Conservation (phyloP, 2,329 filamentous ascomycete species). For the Verticillium albo-atrum region DNA sequence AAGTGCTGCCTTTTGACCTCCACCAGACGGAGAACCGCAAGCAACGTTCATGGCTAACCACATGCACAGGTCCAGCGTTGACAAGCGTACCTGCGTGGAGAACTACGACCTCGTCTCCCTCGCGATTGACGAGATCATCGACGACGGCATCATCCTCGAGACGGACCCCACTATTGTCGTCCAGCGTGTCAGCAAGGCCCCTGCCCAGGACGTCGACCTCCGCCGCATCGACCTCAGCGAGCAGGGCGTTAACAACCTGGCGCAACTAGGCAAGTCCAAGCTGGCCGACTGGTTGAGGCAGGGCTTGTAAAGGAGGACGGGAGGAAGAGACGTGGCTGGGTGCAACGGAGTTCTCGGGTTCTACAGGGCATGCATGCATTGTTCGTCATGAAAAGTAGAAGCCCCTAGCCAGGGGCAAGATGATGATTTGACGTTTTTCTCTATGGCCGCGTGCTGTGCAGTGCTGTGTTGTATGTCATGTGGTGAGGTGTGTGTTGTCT, state of each 20-base stretch:
- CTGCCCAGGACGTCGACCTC: slow-evolving; percentile 84
- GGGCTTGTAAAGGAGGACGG: slow-evolving; percentile 51
- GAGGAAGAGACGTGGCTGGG: not conserved
- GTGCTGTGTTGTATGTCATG: slow-evolving; percentile 14
- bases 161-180: slow-evolving; percentile 94
- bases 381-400: slow-evolving; percentile 11
- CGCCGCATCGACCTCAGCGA: slow-evolving; percentile 94
- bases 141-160: slow-evolving; percentile 95
- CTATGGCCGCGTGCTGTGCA: slow-evolving; percentile 3
- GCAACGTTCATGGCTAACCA: not conserved
- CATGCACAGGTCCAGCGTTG: slow-evolving; percentile 75
- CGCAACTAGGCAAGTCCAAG: slow-evolving; percentile 90
- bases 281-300: slow-evolving; percentile 87
- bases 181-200: slow-evolving; percentile 86
- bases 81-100: slow-evolving; percentile 96
- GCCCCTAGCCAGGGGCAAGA: slow-evolving; percentile 8
- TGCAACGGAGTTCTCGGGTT: slow-evolving; percentile 12
- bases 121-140: slow-evolving; percentile 90
- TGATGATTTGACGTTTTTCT: slow-evolving; percentile 4
- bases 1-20: slow-evolving; percentile 21
- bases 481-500: no score
- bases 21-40: not conserved
- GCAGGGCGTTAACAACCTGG: slow-evolving; percentile 89
- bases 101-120: slow-evolving; percentile 97
- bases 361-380: slow-evolving; percentile 8